Conservation (phyloP, 2,329 filamentous ascomycete species). For the Ambrosiella cleistominuta region DNA sequence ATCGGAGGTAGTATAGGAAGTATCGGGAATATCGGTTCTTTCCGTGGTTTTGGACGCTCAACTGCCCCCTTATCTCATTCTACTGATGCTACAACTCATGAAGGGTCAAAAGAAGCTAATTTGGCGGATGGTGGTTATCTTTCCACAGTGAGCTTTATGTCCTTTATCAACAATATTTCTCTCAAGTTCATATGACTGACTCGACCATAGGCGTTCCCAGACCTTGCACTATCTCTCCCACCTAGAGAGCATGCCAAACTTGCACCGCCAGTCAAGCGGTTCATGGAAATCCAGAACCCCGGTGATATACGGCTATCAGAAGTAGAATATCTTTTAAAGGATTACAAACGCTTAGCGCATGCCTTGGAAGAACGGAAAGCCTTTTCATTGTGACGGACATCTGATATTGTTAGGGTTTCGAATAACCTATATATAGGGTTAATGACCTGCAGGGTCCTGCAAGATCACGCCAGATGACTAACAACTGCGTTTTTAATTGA, state of each 20-base stretch:
- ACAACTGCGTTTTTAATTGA: too few relatives aligned
- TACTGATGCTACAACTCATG: slow-evolving; percentile 19
- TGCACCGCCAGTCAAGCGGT: slow-evolving; percentile 51
- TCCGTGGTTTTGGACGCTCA: slow-evolving; percentile 55
- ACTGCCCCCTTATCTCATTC: slow-evolving; percentile 8
- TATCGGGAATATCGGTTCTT: slow-evolving; percentile 39
- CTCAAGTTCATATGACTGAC: slow-evolving; percentile 30
- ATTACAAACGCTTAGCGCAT: slow-evolving; percentile 55
- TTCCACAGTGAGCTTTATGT: slow-evolving; percentile 30
- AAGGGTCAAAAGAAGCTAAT: slow-evolving; percentile 19
- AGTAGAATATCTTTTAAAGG: slow-evolving; percentile 50
- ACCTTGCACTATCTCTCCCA: background rate
- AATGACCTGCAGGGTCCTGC: too few relatives aligned
- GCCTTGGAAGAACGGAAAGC: slow-evolving; percentile 45
- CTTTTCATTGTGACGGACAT: slow-evolving; percentile 25
- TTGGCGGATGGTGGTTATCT: slow-evolving; percentile 35
- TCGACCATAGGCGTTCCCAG: background rate
- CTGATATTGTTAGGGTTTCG: background rate
- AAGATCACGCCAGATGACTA: too few relatives aligned
- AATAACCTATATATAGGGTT: background rate
- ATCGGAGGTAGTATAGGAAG: background rate
- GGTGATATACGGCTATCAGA: slow-evolving; percentile 57
- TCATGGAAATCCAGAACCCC: slow-evolving; percentile 54
- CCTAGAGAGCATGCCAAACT: slow-evolving; percentile 25
- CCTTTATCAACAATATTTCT: slow-evolving; percentile 5